Percentiles rank a stretch among this genome's conserved stretches.
phyloP scores from a whole-genome alignment of 208 protist species.

The Leptomonas seymouri region DNA sequence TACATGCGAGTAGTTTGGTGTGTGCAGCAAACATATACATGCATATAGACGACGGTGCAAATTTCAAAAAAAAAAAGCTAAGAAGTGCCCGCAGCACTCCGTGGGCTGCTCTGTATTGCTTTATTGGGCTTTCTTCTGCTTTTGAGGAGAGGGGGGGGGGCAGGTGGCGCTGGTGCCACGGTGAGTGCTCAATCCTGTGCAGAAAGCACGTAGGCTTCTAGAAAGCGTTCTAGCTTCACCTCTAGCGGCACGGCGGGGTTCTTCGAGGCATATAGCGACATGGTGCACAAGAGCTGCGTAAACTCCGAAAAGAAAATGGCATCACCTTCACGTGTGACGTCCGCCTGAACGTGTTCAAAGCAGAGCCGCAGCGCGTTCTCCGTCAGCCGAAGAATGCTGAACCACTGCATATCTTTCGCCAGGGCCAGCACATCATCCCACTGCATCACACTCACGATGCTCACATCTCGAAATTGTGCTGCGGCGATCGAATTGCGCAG shows the following conservation, averaged over 20 bases:
- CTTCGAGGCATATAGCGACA: constrained; percentile 45
- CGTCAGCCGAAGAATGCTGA: constrained; percentile 11
- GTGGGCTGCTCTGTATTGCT: too few relatives aligned
- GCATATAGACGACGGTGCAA: too few relatives aligned
- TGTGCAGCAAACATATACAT: too few relatives aligned
- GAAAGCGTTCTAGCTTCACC: constrained; percentile 56
- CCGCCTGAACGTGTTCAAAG: constrained; percentile 44
- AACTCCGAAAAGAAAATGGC: constrained; percentile 78
- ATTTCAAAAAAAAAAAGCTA: too few relatives aligned
- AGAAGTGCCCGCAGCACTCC: too few relatives aligned
- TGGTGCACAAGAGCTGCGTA: constrained; percentile 61
- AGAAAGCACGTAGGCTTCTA: constrained; percentile 46
- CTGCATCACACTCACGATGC: constrained; percentile 71
- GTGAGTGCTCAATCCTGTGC: constrained; percentile 4
- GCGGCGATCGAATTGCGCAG: constrained; percentile 3
- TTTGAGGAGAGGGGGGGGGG: not conserved
- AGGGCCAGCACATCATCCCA: constrained; percentile 41
- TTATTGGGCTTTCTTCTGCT: too few relatives aligned
- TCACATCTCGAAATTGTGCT: constrained; percentile 42
- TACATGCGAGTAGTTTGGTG: too few relatives aligned
- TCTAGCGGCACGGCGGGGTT: constrained; percentile 58
- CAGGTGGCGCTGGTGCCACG: not conserved
- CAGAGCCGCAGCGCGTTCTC: constrained; percentile 36
- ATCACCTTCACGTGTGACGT: constrained; percentile 46
- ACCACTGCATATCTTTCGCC: constrained; percentile 62